Evolutionary conservation across 1,284 basidiomycete genomes (phyloP).

Genomic region (Ganoderma multipileum): DNA sequence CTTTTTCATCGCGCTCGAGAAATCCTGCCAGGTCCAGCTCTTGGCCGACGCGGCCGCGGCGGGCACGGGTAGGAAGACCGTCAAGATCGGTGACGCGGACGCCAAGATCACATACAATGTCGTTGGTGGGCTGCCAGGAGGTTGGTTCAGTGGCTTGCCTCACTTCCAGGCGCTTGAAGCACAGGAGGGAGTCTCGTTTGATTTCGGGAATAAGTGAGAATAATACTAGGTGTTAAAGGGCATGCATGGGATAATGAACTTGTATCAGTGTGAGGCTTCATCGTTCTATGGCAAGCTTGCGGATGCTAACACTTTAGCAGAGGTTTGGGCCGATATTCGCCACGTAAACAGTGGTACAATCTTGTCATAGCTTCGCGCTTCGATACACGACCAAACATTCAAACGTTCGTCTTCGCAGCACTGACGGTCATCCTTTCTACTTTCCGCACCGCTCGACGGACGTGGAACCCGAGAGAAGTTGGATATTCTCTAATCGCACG

Average conservation of each 20-base stretch:
- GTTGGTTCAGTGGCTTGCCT: slow-evolving; percentile 47
- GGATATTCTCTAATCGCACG: not conserved
- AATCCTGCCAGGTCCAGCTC: slow-evolving; percentile 57
- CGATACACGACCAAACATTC: not conserved
- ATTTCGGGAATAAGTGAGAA: slow-evolving; percentile 12
- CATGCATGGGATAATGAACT: not conserved
- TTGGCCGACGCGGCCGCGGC: slow-evolving; percentile 55
- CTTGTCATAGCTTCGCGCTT: not conserved
- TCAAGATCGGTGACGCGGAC: slow-evolving; percentile 38
- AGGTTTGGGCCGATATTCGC: not conserved
- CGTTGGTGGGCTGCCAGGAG: slow-evolving; percentile 41
- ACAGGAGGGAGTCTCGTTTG: slow-evolving; percentile 41
- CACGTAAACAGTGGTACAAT: not conserved
- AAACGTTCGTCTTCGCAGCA: not conserved
- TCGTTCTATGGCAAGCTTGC: not conserved
- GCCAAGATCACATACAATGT: slow-evolving; percentile 37
- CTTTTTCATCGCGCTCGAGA: slow-evolving; percentile 49
- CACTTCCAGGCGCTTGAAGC: slow-evolving; percentile 48
- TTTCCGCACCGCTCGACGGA: not conserved
- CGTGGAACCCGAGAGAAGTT: not conserved
- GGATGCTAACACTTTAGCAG: not conserved
- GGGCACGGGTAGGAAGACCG: slow-evolving; percentile 40
- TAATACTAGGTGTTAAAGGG: not conserved
- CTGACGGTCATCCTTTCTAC: not conserved
- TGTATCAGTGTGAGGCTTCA: not conserved